phyloP scores from a whole-genome alignment of 2,329 filamentous ascomycete species.

The Parafenestella ontariensis region DNA sequence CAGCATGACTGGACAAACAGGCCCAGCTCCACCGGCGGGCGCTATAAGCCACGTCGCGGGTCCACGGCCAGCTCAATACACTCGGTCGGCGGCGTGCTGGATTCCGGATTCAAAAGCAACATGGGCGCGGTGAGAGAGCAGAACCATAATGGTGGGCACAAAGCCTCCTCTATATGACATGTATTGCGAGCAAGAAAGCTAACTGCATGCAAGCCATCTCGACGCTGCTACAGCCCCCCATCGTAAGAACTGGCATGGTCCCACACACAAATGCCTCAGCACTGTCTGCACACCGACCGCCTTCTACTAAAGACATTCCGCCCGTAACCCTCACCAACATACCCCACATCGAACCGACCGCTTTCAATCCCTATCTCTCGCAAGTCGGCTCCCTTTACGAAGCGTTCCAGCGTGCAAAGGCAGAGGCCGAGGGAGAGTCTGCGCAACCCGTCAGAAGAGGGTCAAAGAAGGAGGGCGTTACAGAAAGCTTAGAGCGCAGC shows the following conservation, averaged over 20 bases:
- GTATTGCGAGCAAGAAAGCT: constrained; percentile 10
- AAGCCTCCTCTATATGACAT: neutral
- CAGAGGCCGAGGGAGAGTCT: constrained; percentile 71
- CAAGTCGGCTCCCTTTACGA: constrained; percentile 90
- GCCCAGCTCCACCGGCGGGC: constrained; percentile 54
- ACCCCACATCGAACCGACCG: constrained; percentile 76
- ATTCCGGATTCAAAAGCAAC: constrained; percentile 68
- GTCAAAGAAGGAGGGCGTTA: constrained; percentile 58
- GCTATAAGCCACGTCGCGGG: constrained; percentile 69
- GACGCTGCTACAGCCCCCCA: constrained; percentile 88
- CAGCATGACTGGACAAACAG: constrained; percentile 62
- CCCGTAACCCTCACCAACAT: constrained; percentile 92
- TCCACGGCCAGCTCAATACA: constrained; percentile 88
- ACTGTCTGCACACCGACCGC: constrained; percentile 78
- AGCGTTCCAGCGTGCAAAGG: constrained; percentile 82
- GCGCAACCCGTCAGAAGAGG: constrained; percentile 55
- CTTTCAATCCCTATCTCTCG: constrained; percentile 83
- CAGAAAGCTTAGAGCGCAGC: constrained; percentile 55
- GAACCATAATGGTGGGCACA: constrained; percentile 76
- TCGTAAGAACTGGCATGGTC: constrained; percentile 84
- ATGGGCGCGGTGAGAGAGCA: constrained; percentile 70
- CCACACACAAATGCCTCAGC: constrained; percentile 75
- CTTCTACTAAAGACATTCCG: constrained; percentile 87
- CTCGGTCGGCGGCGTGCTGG: constrained; percentile 84
- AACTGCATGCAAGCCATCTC: constrained; percentile 73